Evolutionary conservation across 257 asterid genomes (phyloP).

Genomic region (Capsicum rhomboideum): DNA sequence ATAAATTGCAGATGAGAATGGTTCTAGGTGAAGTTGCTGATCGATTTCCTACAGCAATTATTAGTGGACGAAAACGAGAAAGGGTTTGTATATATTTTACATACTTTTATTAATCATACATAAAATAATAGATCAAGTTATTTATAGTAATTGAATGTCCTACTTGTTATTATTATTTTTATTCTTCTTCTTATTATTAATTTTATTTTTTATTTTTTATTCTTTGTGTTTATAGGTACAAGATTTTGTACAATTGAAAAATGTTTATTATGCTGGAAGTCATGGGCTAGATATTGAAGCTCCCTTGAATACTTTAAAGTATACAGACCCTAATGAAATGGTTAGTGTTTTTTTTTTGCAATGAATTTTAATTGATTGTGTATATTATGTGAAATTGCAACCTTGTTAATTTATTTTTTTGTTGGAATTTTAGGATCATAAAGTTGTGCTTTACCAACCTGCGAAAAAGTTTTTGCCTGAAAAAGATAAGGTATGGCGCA

Average conservation of each 20-base stretch:
- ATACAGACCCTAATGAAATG: not conserved
- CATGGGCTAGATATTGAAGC: conserved; percentile 1
- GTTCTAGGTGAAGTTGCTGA: not conserved
- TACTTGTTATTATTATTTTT: not conserved
- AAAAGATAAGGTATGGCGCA: not conserved
- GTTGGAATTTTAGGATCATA: not conserved
- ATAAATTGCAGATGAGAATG: not conserved
- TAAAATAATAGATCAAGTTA: not conserved
- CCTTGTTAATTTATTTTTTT: not conserved
- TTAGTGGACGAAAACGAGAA: conserved; percentile 1
- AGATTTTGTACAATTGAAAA: not conserved
- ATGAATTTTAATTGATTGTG: not conserved
- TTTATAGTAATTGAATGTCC: not conserved
- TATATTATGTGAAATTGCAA: not conserved
- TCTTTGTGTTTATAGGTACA: not conserved
- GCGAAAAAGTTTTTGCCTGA: not conserved
- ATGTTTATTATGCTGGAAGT: conserved; percentile 1
- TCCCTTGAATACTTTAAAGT: not conserved
- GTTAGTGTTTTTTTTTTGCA: not conserved
- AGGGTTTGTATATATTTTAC: not conserved
- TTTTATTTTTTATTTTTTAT: too few relatives aligned
- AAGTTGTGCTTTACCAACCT: not conserved
- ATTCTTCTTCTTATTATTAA: too few relatives aligned
- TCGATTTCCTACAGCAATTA: not conserved
- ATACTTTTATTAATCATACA: not conserved